Conservation (phyloP, 208 protist species). For the Wallacemonas sp. region DNA sequence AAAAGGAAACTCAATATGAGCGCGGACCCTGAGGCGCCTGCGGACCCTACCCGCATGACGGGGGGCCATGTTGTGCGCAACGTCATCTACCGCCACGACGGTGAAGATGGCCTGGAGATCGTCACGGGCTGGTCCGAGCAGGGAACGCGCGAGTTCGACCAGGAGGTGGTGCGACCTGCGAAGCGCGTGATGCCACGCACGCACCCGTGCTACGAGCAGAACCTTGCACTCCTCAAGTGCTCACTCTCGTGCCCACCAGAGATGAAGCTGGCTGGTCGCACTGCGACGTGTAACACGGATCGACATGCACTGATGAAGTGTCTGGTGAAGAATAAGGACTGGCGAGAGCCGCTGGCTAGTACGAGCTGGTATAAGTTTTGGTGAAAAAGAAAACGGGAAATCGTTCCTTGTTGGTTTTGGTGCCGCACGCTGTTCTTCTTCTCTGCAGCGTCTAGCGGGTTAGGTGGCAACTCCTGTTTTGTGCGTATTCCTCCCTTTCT, state of each 20-base stretch:
- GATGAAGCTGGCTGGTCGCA: constrained; percentile 76
- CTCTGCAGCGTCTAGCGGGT: no score
- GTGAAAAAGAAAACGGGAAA: no score
- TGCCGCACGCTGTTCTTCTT: no score
- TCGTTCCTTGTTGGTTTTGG: no score
- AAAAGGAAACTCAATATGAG: constrained; percentile 46
- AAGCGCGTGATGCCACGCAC: constrained; percentile 30
- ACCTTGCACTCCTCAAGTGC: constrained; percentile 55
- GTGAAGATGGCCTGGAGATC: constrained; percentile 55
- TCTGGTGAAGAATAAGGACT: constrained; percentile 67
- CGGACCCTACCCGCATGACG: constrained; percentile 48
- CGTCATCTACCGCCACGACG: constrained; percentile 77
- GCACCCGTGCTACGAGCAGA: constrained; percentile 63
- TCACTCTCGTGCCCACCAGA: constrained; percentile 54
- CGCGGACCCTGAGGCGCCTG: constrained; percentile 65
- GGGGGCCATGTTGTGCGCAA: constrained; percentile 81
- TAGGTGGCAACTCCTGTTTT: no score
- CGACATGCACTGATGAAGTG: constrained; percentile 72
- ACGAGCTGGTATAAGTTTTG: constrained; percentile 52
- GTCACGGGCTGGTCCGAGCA: constrained; percentile 75
- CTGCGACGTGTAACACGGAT: constrained; percentile 60
- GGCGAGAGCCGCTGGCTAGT: constrained; percentile 21
- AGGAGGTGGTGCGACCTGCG: constrained; percentile 59
- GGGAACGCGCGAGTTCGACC: constrained; percentile 67
- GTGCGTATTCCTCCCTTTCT: no score